phyloP scores from a whole-genome alignment of 495 filamentous ascomycete genomes.

The Corynascus novoguineensis region DNA sequence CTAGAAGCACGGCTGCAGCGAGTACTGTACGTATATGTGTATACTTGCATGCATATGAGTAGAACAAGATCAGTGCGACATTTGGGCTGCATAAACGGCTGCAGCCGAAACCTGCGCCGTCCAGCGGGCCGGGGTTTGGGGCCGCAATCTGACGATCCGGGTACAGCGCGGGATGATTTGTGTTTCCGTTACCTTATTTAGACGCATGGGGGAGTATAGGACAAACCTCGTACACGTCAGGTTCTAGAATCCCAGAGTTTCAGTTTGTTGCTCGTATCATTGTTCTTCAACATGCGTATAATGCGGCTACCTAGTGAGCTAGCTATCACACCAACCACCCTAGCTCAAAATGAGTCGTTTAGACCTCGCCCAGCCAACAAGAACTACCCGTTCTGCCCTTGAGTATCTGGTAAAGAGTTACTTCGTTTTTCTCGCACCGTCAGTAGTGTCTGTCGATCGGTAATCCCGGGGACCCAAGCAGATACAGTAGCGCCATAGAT shows the following conservation, averaged over 20 bases:
- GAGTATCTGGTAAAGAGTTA: not conserved
- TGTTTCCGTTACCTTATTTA: not conserved
- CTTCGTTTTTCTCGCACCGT: not conserved
- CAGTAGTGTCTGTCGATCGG: not conserved
- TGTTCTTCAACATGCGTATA: not conserved
- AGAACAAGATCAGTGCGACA: not conserved
- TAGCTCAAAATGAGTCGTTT: too few relatives aligned
- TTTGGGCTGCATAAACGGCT: too few relatives aligned
- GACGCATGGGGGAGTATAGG: too few relatives aligned
- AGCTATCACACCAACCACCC: not conserved
- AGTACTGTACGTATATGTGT: not conserved
- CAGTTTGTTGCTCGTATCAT: too few relatives aligned
- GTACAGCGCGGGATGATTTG: not conserved
- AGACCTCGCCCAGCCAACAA: not conserved
- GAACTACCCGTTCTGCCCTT: too few relatives aligned
- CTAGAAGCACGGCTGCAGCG: not conserved
- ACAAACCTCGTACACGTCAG: not conserved
- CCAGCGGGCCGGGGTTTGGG: not conserved
- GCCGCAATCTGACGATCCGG: not conserved
- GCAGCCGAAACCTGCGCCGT: not conserved
- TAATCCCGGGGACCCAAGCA: not conserved
- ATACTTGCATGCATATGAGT: not conserved
- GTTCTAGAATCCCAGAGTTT: too few relatives aligned
- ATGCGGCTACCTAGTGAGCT: not conserved
- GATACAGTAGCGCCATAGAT: not conserved